Percentiles rank a stretch among this genome's conserved stretches.
phyloP scores from a whole-genome alignment of 352 stramenopile genomes.

The Hyphochytrium catenoides region DNA sequence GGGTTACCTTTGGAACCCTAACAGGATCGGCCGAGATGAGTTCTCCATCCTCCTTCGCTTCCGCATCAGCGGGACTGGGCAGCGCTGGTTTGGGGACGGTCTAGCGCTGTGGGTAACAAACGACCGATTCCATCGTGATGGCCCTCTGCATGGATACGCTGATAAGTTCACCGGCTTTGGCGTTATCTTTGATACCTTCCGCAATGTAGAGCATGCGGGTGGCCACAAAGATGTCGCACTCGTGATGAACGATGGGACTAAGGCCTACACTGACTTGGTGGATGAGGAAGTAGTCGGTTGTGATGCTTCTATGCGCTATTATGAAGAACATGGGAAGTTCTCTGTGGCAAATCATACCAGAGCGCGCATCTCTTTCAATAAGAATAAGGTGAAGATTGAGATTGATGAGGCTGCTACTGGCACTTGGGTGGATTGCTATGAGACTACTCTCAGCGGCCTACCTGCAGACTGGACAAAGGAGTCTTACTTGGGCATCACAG shows the following conservation, averaged over 20 bases:
- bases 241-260: conserved; percentile 47
- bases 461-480: conserved; percentile 28
- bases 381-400: conserved; percentile 41
- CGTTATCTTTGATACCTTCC: conserved; percentile 55
- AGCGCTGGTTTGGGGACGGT: conserved; percentile 55
- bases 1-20: conserved; percentile 42
- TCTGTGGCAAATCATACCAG: conserved; percentile 46
- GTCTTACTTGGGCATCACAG: conserved; percentile 41
- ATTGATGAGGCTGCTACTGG: conserved; percentile 29
- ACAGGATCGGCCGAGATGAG: conserved; percentile 20
- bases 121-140: conserved; percentile 22
- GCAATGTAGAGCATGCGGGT: conserved; percentile 47
- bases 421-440: conserved; percentile 30
- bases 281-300: conserved; percentile 33
- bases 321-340: conserved; percentile 44
- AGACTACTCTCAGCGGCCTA: conserved; percentile 26
- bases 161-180: conserved; percentile 43
- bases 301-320: conserved; percentile 41
- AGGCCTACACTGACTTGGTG: conserved; percentile 33
- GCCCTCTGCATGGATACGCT: conserved; percentile 43
- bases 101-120: conserved; percentile 52
- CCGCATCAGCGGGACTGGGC: conserved; percentile 45
- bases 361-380: conserved; percentile 22
- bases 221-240: conserved; percentile 57
- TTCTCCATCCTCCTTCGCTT: conserved; percentile 43